A percentile compares a stretch with the other conserved stretches of the same genome.
Conservation (phyloP, 2,329 filamentous ascomycete genomes). For the Fusarium tjaetaba region DNA sequence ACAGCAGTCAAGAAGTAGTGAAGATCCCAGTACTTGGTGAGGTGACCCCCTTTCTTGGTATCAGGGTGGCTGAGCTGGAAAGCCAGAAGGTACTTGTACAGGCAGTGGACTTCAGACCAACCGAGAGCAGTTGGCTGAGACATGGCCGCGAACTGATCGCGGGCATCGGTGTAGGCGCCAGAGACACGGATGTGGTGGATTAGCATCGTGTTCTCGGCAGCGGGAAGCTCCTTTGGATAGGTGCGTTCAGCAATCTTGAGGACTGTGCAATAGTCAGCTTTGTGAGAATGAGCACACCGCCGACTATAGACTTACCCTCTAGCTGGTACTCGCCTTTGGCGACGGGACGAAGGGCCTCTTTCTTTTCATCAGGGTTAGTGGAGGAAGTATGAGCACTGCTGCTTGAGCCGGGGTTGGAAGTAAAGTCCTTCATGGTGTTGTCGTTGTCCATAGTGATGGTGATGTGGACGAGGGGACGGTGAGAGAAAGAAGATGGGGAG, state of each 20-base stretch:
- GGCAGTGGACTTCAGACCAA: neutral
- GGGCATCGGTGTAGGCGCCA: neutral
- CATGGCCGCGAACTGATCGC: neutral
- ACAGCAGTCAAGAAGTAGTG: neutral
- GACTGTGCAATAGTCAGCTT: neutral
- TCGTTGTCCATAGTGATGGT: neutral
- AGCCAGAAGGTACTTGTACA: neutral
- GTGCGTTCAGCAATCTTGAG: neutral
- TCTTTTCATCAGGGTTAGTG: neutral
- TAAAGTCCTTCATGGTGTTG: neutral
- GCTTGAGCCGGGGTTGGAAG: neutral
- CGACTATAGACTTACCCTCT: neutral
- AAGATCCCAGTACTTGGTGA: neutral
- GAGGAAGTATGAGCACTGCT: neutral
- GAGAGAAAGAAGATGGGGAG: neutral
- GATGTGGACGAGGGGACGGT: neutral
- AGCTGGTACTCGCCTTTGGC: neutral
- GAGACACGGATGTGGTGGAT: neutral
- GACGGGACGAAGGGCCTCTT: neutral
- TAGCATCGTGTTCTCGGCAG: neutral
- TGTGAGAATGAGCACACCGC: neutral
- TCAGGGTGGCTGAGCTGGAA: neutral
- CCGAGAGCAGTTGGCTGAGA: neutral
- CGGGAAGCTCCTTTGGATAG: neutral
- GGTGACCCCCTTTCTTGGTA: neutral